phyloP scores from a whole-genome alignment of 805 yeast genomes.

The Saccharomycodes ludwigii region DNA sequence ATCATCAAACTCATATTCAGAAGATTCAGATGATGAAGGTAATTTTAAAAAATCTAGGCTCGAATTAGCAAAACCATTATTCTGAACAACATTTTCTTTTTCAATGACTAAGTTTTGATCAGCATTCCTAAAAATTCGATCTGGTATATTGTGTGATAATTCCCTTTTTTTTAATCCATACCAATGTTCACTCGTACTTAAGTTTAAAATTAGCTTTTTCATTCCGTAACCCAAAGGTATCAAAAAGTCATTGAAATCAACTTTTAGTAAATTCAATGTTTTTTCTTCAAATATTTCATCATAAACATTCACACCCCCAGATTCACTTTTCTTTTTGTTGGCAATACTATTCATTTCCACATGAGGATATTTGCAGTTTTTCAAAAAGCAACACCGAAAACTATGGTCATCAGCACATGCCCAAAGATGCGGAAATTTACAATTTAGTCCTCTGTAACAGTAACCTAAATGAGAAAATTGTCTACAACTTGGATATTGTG shows the following conservation, averaged over 20 bases:
- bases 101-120: no score
- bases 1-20: slow-evolving; percentile 6
- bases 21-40: slow-evolving; percentile 1
- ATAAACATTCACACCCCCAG: slow-evolving; percentile 4
- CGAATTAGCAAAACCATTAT: no score
- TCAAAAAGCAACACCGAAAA: slow-evolving; percentile 3
- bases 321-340: slow-evolving; percentile 1
- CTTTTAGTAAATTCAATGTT: no score
- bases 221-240: no score
- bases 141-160: no score
- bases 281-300: slow-evolving; percentile 2
- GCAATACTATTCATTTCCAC: slow-evolving; percentile 3
- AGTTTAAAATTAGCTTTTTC: no score
- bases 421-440: slow-evolving; percentile 8
- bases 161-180: neutral
- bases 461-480: slow-evolving; percentile 8
- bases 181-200: neutral
- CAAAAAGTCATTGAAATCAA: no score
- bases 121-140: no score
- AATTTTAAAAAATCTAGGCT: no score
- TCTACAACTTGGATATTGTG: slow-evolving; percentile 6
- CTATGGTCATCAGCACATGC: slow-evolving; percentile 5
- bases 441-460: slow-evolving; percentile 7
- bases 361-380: slow-evolving; percentile 5
- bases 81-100: no score